Evolutionary conservation across 495 filamentous ascomycete species (phyloP).

Genomic region (Thozetella sp.): DNA sequence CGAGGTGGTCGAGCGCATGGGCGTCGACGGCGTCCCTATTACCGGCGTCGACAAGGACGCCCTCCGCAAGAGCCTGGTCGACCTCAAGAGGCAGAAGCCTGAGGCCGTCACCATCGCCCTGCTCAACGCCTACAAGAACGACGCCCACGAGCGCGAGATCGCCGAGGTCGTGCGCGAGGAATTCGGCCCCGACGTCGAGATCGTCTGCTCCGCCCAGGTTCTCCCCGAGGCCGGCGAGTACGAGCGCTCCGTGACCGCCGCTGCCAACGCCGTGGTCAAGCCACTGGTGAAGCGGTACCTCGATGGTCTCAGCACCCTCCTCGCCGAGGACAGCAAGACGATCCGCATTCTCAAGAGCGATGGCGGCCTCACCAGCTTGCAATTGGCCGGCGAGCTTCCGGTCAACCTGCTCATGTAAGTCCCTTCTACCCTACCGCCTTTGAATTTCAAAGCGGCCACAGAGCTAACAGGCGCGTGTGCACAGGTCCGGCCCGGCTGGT

Average conservation of each 20-base stretch:
- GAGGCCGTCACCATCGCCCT: background rate
- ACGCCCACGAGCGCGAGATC: background rate
- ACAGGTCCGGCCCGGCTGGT: background rate
- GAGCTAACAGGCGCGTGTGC: background rate
- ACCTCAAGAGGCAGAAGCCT: background rate
- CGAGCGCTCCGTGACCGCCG: constrained; percentile 1
- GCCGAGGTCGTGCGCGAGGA: constrained; percentile 1
- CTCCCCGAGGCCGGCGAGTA: constrained; percentile 1
- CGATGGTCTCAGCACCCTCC: background rate
- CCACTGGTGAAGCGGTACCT: background rate
- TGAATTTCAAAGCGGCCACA: too few relatives aligned
- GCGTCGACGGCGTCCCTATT: background rate
- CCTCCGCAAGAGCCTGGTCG: background rate
- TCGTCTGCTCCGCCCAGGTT: background rate
- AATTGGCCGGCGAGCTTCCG: background rate
- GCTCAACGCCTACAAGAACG: constrained; percentile 3
- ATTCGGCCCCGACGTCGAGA: background rate
- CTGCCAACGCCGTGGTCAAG: background rate
- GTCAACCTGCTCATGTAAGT: constrained; percentile 1
- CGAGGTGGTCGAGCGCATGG: constrained; percentile 1
- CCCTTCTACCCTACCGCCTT: background rate
- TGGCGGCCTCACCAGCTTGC: background rate
- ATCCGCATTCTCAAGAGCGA: constrained; percentile 3
- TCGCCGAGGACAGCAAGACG: background rate
- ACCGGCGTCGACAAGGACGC: background rate